Evolutionary conservation across 257 asterid genomes (phyloP).

Genomic region (Anisodus tanguticus): DNA sequence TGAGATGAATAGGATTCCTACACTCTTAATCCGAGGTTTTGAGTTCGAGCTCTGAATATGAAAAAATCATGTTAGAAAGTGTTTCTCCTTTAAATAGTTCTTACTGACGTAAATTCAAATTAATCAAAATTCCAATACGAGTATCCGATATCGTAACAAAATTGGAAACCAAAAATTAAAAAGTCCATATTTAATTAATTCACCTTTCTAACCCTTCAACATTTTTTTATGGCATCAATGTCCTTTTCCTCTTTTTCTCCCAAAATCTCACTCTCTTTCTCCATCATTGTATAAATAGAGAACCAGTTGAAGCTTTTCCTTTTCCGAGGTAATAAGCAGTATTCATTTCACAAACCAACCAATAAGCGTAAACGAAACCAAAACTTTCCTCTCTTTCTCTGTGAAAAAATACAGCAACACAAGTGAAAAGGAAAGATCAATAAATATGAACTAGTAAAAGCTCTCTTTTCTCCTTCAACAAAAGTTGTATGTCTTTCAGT

Average conservation of each 20-base stretch:
- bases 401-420: neutral
- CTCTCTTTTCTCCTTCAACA: neutral
- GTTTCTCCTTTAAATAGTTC: too few species aligned
- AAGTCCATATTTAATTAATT: too few species aligned
- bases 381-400: constrained; percentile 24
- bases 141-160: too few species aligned
- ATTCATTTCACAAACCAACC: constrained; percentile 28
- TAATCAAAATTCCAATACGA: too few species aligned
- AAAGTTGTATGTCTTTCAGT: too few species aligned
- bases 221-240: neutral
- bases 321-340: constrained; percentile 43
- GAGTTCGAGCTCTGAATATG: too few species aligned
- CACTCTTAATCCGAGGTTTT: too few species aligned
- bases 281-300: constrained; percentile 33
- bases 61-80: too few species aligned
- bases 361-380: constrained; percentile 22
- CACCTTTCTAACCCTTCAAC: neutral
- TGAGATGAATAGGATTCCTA: too few species aligned
- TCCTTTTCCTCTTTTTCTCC: neutral
- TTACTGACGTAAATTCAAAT: too few species aligned
- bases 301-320: constrained; percentile 31
- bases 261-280: neutral
- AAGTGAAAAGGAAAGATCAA: constrained; percentile 30
- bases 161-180: too few species aligned
- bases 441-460: constrained; percentile 22